These are phyloP conservation scores for Hypoxylon rickii DNA, from an alignment of 495 filamentous ascomycete genomes.

Conservation along the genomic window DNA sequence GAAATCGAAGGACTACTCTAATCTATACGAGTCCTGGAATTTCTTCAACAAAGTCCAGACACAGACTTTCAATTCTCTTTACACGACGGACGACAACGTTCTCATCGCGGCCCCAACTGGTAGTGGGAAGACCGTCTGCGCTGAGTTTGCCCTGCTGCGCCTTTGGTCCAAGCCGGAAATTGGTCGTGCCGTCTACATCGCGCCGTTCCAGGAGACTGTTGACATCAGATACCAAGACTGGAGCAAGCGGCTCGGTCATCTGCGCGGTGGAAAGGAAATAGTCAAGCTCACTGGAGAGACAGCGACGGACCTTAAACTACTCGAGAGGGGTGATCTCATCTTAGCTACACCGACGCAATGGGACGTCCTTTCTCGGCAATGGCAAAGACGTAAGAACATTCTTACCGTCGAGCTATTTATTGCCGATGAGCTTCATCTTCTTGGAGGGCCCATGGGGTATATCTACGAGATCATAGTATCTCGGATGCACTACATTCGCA, in stretches of 20 bases:
- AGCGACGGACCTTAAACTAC: slow-evolving; percentile 84
- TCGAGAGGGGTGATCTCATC: slow-evolving; percentile 88
- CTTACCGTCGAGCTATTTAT: slow-evolving; percentile 91
- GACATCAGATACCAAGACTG: slow-evolving; percentile 81
- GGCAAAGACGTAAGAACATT: slow-evolving; percentile 94
- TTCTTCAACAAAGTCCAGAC: slow-evolving; percentile 98
- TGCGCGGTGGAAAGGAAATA: slow-evolving; percentile 87
- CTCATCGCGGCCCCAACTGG: slow-evolving; percentile 89
- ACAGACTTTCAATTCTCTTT: slow-evolving; percentile 93
- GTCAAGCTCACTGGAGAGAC: slow-evolving; percentile 95
- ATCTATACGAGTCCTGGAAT: slow-evolving; percentile 82
- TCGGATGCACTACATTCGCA: slow-evolving; percentile 94
- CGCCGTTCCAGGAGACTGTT: slow-evolving; percentile 93
- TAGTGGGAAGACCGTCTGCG: slow-evolving; percentile 95
- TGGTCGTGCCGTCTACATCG: slow-evolving; percentile 90
- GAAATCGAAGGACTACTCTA: slow-evolving; percentile 81
- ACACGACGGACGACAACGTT: slow-evolving; percentile 87
- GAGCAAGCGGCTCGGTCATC: slow-evolving; percentile 70
- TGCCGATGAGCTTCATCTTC: slow-evolving; percentile 92
- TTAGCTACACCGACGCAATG: slow-evolving; percentile 92
- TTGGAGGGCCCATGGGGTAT: slow-evolving; percentile 89
- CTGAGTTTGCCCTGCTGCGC: slow-evolving; percentile 87
- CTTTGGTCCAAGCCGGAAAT: slow-evolving; percentile 78
- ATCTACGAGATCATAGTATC: slow-evolving; percentile 96
- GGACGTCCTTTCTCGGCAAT: slow-evolving; percentile 93